Base-by-base conservation (phyloP, 2,329 filamentous ascomycete species). In the Venturiaceae sp. region DNA sequence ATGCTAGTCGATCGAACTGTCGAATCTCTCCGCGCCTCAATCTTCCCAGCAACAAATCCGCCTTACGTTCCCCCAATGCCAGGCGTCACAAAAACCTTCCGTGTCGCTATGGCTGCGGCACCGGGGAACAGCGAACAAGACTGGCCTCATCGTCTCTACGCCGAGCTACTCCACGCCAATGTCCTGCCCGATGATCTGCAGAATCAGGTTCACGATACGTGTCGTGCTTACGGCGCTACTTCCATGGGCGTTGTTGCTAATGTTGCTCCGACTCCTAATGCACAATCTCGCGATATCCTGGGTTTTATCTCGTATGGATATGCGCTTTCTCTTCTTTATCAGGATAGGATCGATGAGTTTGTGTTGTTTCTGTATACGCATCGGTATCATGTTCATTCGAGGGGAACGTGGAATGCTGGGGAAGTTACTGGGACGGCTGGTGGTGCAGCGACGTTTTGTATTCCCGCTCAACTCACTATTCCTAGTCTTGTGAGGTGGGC, bases 161-260 rank as follows among this genome's bases (percentile, higher is more conserved):
- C 57, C 14, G 57, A 58, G 28, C 50, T 55, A n/a, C 46, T 58
- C n/a, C 57, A 58, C 34, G 57, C 57, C 23, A 54, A 53, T 34
- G 33, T 58, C 47, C 50, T 58, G 4, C 57, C 57, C 11, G 9
- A 13, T 19, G 46, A 54, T 21, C 33, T 58, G 9, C 33, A 36
- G 23, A 55, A 55, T 23, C 30, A 53, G 28, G 32, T 58, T 21
- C 23, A 34, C 19, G 23, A 53, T 33, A 55, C 50, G 6, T 26
- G 57, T 30, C 57, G 50, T n/a, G n/a, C 57, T 9, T 58, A 58
- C 28, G 57, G 57, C 32, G 57, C 46, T 14, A 58, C 23, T 9
- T 53, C 46, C 5, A 53, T 58, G 46, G 57, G 57, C 34, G 50
- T 58, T 11, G 50, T 58, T 14, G 30, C 46, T 26, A 58, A 58